Evolutionary conservation across 1,284 basidiomycete species (phyloP).

Genomic region (Cystobasidium slooffiae): DNA sequence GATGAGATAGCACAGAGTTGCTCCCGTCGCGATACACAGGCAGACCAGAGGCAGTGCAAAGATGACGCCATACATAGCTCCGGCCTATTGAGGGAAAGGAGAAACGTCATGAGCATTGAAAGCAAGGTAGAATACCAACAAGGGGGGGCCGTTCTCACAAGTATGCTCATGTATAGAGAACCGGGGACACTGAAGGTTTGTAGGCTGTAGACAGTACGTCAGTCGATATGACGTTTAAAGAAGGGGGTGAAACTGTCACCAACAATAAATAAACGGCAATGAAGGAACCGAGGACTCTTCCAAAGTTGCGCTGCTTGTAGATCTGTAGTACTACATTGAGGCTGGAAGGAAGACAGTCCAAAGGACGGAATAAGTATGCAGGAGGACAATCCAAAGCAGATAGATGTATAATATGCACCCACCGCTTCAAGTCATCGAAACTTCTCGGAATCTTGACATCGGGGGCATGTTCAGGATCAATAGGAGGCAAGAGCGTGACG

Average conservation of each 20-base stretch:
- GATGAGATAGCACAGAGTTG: constrained; percentile 89
- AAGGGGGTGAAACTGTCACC: constrained; percentile 48
- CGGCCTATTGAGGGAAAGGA: constrained; percentile 71
- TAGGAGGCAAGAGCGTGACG: constrained; percentile 50
- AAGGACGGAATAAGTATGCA: background rate
- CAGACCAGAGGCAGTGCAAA: constrained; percentile 88
- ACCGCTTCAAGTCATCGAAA: constrained; percentile 57
- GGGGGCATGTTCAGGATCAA: constrained; percentile 50
- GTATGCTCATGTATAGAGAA: constrained; percentile 87
- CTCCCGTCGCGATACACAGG: constrained; percentile 86
- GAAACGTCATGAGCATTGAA: background rate
- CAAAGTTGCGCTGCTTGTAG: constrained; percentile 57
- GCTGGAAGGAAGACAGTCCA: background rate
- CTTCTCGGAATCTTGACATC: constrained; percentile 56
- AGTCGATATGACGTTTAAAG: background rate
- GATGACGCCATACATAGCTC: constrained; percentile 93
- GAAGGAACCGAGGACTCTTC: constrained; percentile 57
- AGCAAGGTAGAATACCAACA: background rate
- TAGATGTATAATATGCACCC: constrained; percentile 52
- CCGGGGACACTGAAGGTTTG: constrained; percentile 97
- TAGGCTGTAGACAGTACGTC: constrained; percentile 63
- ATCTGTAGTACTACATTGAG: constrained; percentile 49
- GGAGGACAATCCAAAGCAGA: background rate
- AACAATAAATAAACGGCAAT: constrained; percentile 83
- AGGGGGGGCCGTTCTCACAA: background rate